phyloP scores from a whole-genome alignment of 345 rosid genomes.

The Ceriops tagal region DNA sequence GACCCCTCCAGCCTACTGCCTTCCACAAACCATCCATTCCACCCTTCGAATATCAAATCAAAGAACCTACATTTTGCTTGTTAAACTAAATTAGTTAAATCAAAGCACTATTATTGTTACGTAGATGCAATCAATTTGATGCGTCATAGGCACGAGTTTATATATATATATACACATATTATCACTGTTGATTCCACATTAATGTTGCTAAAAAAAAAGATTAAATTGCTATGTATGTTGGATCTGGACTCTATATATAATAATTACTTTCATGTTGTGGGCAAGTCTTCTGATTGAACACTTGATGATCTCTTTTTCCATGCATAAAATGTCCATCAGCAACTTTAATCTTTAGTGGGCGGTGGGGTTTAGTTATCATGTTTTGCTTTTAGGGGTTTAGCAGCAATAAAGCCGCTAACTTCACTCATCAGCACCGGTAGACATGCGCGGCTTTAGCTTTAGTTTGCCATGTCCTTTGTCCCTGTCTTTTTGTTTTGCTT shows the following conservation, averaged over 20 bases:
- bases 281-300: conserved; percentile 23
- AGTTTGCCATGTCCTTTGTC: background rate
- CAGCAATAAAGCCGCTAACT: conserved; percentile 4
- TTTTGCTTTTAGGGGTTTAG: conserved; percentile 21
- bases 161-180: background rate
- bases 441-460: conserved; percentile 8
- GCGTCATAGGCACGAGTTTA: too few species aligned
- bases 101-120: too few species aligned
- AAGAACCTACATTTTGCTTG: background rate
- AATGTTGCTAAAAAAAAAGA: background rate
- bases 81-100: background rate
- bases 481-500: too few species aligned
- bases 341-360: background rate
- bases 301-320: conserved; percentile 5
- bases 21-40: background rate
- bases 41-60: background rate
- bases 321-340: background rate
- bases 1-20: too few species aligned
- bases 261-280: background rate
- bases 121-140: too few species aligned
- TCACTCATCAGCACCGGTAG: background rate
- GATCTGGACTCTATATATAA: background rate
- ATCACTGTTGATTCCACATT: too few species aligned
- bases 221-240: background rate
- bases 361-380: conserved; percentile 18